Evolutionary conservation across 1,284 basidiomycete species (phyloP).

Genomic region (Fomitopsis pinicola): DNA sequence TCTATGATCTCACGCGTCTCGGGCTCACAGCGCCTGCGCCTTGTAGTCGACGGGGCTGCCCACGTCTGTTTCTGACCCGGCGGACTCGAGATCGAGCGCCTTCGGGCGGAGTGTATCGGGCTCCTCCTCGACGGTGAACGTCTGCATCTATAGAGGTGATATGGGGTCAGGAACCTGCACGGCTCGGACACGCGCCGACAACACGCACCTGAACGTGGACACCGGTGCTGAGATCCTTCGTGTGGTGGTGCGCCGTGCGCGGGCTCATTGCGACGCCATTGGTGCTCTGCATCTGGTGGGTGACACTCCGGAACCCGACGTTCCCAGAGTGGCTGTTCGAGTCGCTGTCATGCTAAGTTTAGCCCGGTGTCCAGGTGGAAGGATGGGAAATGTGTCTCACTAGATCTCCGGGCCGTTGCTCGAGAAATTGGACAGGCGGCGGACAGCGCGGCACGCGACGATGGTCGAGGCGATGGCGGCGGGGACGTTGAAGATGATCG

Average conservation of each 20-base stretch:
- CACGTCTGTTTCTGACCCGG: constrained; percentile 1
- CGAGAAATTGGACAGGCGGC: constrained; percentile 60
- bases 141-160: constrained; percentile 23
- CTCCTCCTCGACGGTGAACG: constrained; percentile 25
- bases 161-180: background rate
- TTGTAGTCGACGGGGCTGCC: constrained; percentile 4
- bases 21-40: constrained; percentile 2
- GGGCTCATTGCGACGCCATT: background rate
- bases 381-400: constrained; percentile 33
- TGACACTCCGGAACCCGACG: constrained; percentile 4
- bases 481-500: constrained; percentile 30
- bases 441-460: constrained; percentile 58
- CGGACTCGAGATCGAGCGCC: constrained; percentile 3
- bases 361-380: background rate
- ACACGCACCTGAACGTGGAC: constrained; percentile 49
- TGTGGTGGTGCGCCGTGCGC: constrained; percentile 8
- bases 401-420: constrained; percentile 48
- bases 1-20: background rate
- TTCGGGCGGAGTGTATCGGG: constrained; percentile 13
- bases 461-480: constrained; percentile 28
- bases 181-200: background rate
- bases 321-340: constrained; percentile 11
- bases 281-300: background rate
- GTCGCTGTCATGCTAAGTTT: constrained; percentile 3
- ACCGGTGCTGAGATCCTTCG: constrained; percentile 29